Percentiles rank a stretch among this genome's conserved stretches.
Evolutionary conservation across 306 rosid genomes (phyloP).

Genomic region (Rosa lucieae): DNA sequence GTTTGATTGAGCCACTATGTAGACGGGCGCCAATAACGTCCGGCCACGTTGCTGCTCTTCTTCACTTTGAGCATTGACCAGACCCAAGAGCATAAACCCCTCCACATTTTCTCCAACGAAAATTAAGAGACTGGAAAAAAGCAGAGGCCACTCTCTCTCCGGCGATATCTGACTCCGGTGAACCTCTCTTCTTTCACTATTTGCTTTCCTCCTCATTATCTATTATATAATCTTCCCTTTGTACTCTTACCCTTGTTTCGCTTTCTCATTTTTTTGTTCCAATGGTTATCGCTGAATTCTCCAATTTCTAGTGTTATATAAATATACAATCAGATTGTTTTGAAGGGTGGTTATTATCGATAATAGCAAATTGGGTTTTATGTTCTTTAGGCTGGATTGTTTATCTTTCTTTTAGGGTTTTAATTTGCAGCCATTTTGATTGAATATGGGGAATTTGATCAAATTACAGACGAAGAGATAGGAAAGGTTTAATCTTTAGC

Average conservation of each 20-base stretch:
- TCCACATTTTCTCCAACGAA: not conserved
- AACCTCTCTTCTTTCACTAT: not conserved
- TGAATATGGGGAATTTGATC: not conserved
- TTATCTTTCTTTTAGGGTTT: not conserved
- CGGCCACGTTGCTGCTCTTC: not conserved
- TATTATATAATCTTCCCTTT: not conserved
- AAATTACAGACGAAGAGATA: not conserved
- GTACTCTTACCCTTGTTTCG: not conserved
- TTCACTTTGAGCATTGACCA: not conserved
- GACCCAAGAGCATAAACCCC: conserved; percentile 14
- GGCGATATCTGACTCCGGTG: not conserved
- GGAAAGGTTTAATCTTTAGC: not conserved
- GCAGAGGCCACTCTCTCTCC: conserved; percentile 15
- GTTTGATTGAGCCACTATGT: not conserved
- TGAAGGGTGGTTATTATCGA: not conserved
- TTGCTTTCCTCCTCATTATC: not conserved
- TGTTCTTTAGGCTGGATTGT: not conserved
- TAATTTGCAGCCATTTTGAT: not conserved
- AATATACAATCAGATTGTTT: not conserved
- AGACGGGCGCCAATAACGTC: not conserved
- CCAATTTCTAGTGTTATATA: not conserved
- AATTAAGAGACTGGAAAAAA: not conserved
- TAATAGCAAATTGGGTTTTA: not conserved
- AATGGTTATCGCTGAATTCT: not conserved
- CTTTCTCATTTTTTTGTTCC: not conserved